phyloP scores from a whole-genome alignment of 2,329 filamentous ascomycete species.

The Fusarium scirpi region DNA sequence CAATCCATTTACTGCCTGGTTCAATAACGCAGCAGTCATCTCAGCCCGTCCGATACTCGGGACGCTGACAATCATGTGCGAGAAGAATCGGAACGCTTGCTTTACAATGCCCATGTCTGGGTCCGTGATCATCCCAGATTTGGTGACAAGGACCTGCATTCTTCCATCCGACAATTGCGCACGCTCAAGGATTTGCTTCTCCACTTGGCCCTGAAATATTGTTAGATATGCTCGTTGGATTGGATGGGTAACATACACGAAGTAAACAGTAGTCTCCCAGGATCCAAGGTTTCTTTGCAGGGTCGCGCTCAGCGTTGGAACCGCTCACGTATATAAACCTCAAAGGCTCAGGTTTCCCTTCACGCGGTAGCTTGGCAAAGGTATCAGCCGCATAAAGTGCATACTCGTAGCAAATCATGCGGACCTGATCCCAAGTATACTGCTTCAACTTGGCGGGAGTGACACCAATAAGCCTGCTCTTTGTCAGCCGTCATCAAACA shows the following conservation, averaged over 20 bases:
- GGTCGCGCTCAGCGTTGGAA: constrained; percentile 57
- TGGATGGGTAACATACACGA: constrained; percentile 54
- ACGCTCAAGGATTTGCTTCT: constrained; percentile 57
- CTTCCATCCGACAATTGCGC: constrained; percentile 53
- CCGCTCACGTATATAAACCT: constrained; percentile 65
- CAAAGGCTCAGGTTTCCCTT: constrained; percentile 50
- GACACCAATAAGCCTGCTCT: constrained; percentile 53
- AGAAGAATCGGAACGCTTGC: constrained; percentile 18
- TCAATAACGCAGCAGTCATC: constrained; percentile 57
- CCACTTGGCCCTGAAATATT: constrained; percentile 58
- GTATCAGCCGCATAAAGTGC: constrained; percentile 50
- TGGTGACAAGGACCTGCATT: constrained; percentile 56
- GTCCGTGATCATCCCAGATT: constrained; percentile 56
- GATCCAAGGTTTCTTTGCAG: constrained; percentile 55
- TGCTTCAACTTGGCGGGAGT: constrained; percentile 52
- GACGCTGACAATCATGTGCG: constrained; percentile 42
- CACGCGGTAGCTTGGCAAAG: constrained; percentile 48
- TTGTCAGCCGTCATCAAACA: not conserved
- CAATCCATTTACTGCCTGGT: constrained; percentile 59
- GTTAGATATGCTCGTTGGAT: not conserved
- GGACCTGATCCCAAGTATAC: constrained; percentile 52
- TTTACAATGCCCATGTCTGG: constrained; percentile 13
- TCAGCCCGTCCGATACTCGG: constrained; percentile 53
- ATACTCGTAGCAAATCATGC: constrained; percentile 56
- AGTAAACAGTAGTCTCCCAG: constrained; percentile 58